Evolutionary conservation across 352 stramenopile species (phyloP).

Genomic region (Phytophthora agathidicida): DNA sequence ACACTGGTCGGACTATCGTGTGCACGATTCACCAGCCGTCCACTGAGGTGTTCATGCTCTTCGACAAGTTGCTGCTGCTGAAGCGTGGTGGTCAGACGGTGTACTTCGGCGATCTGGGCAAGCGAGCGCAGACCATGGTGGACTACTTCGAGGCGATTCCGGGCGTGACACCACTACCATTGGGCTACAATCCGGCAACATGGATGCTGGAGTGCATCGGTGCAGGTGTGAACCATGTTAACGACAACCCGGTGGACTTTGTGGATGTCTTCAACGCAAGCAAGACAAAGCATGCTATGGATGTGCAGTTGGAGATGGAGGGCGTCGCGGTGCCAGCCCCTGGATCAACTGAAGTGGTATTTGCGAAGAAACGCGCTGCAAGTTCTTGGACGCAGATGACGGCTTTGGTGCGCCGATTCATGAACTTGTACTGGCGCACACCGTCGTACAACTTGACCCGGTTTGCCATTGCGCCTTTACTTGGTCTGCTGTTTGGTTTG

Average conservation of each 20-base stretch:
- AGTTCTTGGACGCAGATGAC: slow-evolving; percentile 33
- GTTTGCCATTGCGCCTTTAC: slow-evolving; percentile 3
- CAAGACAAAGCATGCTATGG: slow-evolving; percentile 23
- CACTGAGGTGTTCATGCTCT: slow-evolving; percentile 80
- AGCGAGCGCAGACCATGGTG: slow-evolving; percentile 46
- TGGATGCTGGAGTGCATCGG: slow-evolving; percentile 88
- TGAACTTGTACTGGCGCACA: slow-evolving; percentile 40
- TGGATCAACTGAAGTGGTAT: slow-evolving; percentile 27
- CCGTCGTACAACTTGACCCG: slow-evolving; percentile 9
- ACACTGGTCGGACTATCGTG: slow-evolving; percentile 78
- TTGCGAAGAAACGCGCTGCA: slow-evolving; percentile 39
- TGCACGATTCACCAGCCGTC: slow-evolving; percentile 93
- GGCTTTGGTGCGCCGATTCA: slow-evolving; percentile 29
- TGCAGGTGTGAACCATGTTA: slow-evolving; percentile 50
- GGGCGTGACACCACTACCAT: slow-evolving; percentile 46
- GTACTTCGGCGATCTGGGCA: slow-evolving; percentile 83
- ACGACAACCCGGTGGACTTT: slow-evolving; percentile 25
- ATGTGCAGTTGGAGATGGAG: slow-evolving; percentile 23
- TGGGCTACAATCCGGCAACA: slow-evolving; percentile 85
- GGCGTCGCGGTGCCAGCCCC: slow-evolving; percentile 27
- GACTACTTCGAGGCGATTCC: slow-evolving; percentile 79
- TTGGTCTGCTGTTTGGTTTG: slow-evolving; percentile 21
- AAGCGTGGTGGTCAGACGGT: slow-evolving; percentile 83
- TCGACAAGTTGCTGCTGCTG: slow-evolving; percentile 88
- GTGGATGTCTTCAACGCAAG: slow-evolving; percentile 37